Evolutionary conservation across 176 grass and related monocot genomes (phyloP).

Genomic region (Raddia distichophylla): DNA sequence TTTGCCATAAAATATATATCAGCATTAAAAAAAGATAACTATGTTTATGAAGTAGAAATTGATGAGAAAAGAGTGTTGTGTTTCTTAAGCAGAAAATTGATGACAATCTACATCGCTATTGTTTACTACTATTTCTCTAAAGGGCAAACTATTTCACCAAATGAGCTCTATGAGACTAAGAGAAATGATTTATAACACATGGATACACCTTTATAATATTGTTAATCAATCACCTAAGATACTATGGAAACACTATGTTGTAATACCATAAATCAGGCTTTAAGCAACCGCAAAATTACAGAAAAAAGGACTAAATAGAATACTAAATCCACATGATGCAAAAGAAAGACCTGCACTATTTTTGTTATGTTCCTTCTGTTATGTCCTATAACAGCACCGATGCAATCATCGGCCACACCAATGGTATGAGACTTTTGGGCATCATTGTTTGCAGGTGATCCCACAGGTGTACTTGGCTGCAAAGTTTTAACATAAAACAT

Average conservation of each 20-base stretch:
- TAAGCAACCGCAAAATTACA: not conserved
- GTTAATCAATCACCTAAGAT: not conserved
- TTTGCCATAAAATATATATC: not conserved
- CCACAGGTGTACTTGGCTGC: conserved; percentile 50
- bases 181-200: not conserved
- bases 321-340: conserved; percentile 1
- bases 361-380: conserved; percentile 84
- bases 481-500: conserved; percentile 30
- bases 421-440: conserved; percentile 69
- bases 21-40: not conserved
- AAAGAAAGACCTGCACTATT: conserved; percentile 68
- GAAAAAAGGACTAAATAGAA: not conserved
- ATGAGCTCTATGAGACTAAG: not conserved
- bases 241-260: not conserved
- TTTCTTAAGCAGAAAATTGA: too few species aligned
- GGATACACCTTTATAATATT: too few species aligned
- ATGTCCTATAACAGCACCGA: conserved; percentile 83
- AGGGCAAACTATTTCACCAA: not conserved
- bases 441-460: conserved; percentile 56
- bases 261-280: not conserved
- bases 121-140: not conserved
- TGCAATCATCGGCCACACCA: conserved; percentile 80
- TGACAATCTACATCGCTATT: not conserved
- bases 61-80: too few species aligned
- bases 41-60: not conserved